Percentiles rank a stretch among this genome's conserved stretches.
phyloP scores from a whole-genome alignment of 164 flowering plant species.

The Aristolochia fimbriata region DNA sequence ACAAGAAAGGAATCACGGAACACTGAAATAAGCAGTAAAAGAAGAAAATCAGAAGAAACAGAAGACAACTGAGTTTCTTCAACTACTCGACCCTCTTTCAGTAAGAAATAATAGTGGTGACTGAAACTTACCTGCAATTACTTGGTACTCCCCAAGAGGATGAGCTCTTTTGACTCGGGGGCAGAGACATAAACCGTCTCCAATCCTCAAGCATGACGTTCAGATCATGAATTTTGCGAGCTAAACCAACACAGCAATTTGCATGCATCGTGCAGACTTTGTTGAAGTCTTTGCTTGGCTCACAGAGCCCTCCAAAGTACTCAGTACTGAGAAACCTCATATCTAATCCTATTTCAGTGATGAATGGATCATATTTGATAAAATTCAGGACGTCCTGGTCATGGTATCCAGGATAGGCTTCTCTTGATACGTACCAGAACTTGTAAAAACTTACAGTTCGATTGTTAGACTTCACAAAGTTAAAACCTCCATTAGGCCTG shows the following conservation, averaged over 20 bases:
- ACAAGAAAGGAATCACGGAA: no score
- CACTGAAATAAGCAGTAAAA: no score
- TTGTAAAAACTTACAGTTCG: slow-evolving; percentile 60
- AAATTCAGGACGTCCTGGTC: slow-evolving; percentile 75
- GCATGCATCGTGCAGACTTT: slow-evolving; percentile 86
- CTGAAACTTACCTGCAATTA: slow-evolving; percentile 47
- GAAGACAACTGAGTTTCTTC: no score
- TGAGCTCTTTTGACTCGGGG: slow-evolving; percentile 24
- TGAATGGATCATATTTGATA: slow-evolving; percentile 40
- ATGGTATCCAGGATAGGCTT: slow-evolving; percentile 43
- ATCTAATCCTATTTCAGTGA: slow-evolving; percentile 31
- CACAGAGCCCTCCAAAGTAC: slow-evolving; percentile 75
- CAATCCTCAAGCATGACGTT: slow-evolving; percentile 65
- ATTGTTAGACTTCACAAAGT: slow-evolving; percentile 57
- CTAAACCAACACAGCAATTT: slow-evolving; percentile 68
- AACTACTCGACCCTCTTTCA: no score
- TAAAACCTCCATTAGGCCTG: slow-evolving; percentile 78
- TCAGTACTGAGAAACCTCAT: slow-evolving; percentile 63
- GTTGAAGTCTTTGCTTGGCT: slow-evolving; percentile 57
- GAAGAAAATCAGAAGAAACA: no score
- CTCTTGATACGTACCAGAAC: slow-evolving; percentile 56
- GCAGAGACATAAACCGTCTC: slow-evolving; percentile 43
- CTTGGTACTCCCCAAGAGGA: slow-evolving; percentile 60
- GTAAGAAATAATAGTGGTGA: background rate
- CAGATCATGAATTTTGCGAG: slow-evolving; percentile 60